Evolutionary conservation across 495 filamentous ascomycete genomes (phyloP).

Genomic region (Aspergillus hancockii): DNA sequence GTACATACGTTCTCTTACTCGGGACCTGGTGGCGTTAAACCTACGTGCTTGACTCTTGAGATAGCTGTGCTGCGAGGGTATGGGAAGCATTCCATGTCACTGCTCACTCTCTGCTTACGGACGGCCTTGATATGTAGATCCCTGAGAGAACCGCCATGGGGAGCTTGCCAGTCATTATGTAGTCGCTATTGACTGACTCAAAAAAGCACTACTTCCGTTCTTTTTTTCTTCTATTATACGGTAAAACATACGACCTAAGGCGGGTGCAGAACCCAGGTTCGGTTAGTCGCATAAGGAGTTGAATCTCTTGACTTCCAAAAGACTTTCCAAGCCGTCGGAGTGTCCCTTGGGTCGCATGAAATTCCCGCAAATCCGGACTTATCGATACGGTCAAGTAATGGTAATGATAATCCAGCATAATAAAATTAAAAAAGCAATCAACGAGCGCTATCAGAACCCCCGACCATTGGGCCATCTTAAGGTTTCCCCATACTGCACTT

Average conservation of each 20-base stretch:
- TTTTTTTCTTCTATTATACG: too few relatives aligned
- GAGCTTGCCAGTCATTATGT: too few relatives aligned
- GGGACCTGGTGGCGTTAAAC: background rate
- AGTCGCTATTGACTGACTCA: too few relatives aligned
- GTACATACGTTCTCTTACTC: background rate
- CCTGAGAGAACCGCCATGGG: too few relatives aligned
- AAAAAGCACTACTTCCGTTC: too few relatives aligned
- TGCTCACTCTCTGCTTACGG: too few relatives aligned
- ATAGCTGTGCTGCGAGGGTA: background rate
- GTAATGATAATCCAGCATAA: background rate
- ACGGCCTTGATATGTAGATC: too few relatives aligned
- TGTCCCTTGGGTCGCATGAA: conserved; percentile 5
- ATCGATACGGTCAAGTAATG: conserved; percentile 10
- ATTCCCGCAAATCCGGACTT: conserved; percentile 10
- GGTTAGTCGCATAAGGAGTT: background rate
- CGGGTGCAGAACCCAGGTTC: background rate
- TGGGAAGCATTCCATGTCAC: too few relatives aligned
- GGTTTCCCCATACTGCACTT: conserved; percentile 5
- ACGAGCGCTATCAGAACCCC: background rate
- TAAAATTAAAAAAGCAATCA: conserved; percentile 1
- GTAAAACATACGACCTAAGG: background rate
- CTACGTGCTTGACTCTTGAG: background rate
- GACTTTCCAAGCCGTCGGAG: background rate
- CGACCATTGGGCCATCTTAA: background rate
- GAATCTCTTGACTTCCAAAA: background rate